Percentiles rank a stretch among this genome's conserved stretches.
These are phyloP conservation scores for Didymella exigua DNA, from an alignment of 2,329 filamentous ascomycete species.

Conservation along the genomic window DNA sequence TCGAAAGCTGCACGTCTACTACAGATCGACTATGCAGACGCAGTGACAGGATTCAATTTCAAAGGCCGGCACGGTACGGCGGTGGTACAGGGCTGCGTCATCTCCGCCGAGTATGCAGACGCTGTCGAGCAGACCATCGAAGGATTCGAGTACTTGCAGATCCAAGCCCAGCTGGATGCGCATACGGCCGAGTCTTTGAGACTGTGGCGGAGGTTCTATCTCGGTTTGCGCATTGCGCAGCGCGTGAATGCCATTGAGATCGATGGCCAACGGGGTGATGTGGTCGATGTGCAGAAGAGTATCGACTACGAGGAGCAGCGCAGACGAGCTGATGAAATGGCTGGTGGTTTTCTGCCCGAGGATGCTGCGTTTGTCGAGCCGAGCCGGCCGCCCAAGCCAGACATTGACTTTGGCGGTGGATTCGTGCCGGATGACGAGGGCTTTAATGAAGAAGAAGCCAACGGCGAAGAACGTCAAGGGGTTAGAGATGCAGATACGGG, in stretches of 20 bases:
- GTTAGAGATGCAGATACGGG: background rate
- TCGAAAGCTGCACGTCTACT: constrained; percentile 74
- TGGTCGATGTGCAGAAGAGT: constrained; percentile 38
- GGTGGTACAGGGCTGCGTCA: constrained; percentile 76
- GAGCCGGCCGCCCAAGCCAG: constrained; percentile 8
- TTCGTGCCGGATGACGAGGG: constrained; percentile 26
- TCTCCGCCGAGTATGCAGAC: constrained; percentile 73
- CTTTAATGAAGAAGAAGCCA: background rate
- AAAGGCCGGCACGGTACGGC: constrained; percentile 85
- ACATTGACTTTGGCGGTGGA: constrained; percentile 24
- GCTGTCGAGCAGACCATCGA: constrained; percentile 72
- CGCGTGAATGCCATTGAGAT: constrained; percentile 65
- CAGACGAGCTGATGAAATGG: constrained; percentile 36
- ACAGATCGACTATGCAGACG: constrained; percentile 84
- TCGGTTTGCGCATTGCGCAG: constrained; percentile 72
- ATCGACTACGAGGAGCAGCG: constrained; percentile 39
- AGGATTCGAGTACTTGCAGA: constrained; percentile 69
- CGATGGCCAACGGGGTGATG: constrained; percentile 38
- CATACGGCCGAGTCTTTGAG: constrained; percentile 57
- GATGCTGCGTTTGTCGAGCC: constrained; percentile 53
- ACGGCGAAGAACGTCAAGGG: background rate
- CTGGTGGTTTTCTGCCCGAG: constrained; percentile 53
- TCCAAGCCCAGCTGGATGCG: constrained; percentile 65
- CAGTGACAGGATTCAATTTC: constrained; percentile 89
- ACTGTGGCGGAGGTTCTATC: constrained; percentile 65